Conservation (phyloP, 441 rosid genomes). For the Pelargonium fulgidum region DNA sequence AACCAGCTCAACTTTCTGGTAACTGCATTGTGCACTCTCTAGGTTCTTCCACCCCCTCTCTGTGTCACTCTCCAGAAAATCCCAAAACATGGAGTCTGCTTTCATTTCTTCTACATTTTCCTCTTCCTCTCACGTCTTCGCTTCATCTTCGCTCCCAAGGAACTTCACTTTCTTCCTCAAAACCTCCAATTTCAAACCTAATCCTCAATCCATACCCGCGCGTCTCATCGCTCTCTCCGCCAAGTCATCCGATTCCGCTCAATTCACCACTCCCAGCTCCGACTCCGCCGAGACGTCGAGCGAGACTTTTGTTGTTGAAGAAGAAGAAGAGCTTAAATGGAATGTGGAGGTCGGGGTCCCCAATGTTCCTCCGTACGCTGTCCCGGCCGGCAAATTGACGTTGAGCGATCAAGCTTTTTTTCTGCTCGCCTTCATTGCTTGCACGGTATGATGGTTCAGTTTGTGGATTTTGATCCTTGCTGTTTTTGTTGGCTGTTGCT, state of each 20-base stretch:
- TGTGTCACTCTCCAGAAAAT: neutral
- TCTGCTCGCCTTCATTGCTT: constrained; percentile 66
- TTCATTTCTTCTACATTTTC: neutral
- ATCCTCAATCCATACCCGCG: neutral
- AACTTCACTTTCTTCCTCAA: neutral
- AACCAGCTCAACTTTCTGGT: no score
- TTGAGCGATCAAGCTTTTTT: constrained; percentile 64
- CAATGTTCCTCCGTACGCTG: constrained; percentile 34
- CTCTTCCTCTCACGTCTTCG: neutral
- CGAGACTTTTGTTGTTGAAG: constrained; percentile 19
- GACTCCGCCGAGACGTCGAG: neutral
- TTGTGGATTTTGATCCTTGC: neutral
- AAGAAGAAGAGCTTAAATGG: constrained; percentile 27
- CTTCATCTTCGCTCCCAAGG: neutral
- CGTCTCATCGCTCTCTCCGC: constrained; percentile 8
- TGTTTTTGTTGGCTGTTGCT: neutral
- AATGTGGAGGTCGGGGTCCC: constrained; percentile 44
- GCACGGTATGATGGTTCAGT: constrained; percentile 49
- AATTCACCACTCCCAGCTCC: neutral
- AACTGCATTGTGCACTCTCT: neutral
- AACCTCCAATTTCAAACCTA: neutral
- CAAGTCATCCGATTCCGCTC: neutral
- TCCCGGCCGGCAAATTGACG: constrained; percentile 35
- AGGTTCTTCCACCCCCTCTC: neutral
- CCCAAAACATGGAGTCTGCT: neutral